These are phyloP conservation scores for Solanum chiquidenum DNA, from an alignment of 257 asterid genomes.

Conservation along the genomic window DNA sequence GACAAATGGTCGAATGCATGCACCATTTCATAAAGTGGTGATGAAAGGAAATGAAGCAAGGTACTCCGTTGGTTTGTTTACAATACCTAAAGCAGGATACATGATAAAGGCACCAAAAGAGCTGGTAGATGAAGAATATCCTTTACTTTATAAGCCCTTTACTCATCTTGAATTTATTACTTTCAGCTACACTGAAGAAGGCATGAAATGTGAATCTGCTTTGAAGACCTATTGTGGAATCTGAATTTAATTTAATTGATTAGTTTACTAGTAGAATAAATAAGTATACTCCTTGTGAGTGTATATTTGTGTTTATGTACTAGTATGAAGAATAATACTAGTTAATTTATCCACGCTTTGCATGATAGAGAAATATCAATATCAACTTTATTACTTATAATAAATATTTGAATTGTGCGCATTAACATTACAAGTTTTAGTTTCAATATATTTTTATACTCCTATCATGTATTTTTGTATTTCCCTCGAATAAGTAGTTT, in stretches of 20 bases:
- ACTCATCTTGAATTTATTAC: constrained; percentile 26
- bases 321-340: too few relatives aligned
- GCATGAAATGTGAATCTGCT: constrained; percentile 18
- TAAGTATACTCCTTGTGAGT: neutral
- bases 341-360: too few relatives aligned
- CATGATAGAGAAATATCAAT: too few relatives aligned
- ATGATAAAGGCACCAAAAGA: constrained; percentile 30
- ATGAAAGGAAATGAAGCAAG: constrained; percentile 29
- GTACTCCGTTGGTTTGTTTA: constrained; percentile 26
- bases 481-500: too few relatives aligned
- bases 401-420: too few relatives aligned
- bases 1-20: constrained; percentile 41
- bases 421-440: too few relatives aligned
- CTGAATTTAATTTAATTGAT: neutral
- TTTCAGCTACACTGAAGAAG: constrained; percentile 20
- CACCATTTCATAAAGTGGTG: constrained; percentile 33
- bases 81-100: constrained; percentile 16
- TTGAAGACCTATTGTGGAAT: constrained; percentile 35
- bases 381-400: too few relatives aligned
- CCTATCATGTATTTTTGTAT: too few relatives aligned
- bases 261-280: neutral
- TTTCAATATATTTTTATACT: too few relatives aligned
- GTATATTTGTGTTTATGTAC: too few relatives aligned
- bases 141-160: constrained; percentile 39
- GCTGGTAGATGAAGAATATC: constrained; percentile 39